Evolutionary conservation across 1,284 basidiomycete species (phyloP).

Genomic region (Sanghuangporus sanghuang): DNA sequence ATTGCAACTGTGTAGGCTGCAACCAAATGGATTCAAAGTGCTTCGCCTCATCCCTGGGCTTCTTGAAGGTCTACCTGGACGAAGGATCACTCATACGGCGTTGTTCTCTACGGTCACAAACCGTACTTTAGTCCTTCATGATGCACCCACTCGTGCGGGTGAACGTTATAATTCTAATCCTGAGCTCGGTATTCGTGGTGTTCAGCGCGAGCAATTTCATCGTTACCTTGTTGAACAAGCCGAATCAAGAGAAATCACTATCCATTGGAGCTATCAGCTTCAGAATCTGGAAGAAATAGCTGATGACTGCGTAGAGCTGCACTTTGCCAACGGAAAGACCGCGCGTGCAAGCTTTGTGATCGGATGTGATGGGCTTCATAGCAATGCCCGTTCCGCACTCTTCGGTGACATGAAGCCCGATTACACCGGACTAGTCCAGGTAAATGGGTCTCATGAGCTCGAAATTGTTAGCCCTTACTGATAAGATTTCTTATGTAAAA

Average conservation of each 20-base stretch:
- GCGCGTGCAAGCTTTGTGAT: constrained; percentile 38
- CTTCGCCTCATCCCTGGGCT: constrained; percentile 36
- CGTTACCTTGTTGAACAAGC: constrained; percentile 31
- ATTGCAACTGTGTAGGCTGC: constrained; percentile 28
- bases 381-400: constrained; percentile 34
- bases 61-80: constrained; percentile 30
- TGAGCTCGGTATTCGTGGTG: constrained; percentile 28
- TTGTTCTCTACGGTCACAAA: constrained; percentile 29
- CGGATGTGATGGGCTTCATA: constrained; percentile 45
- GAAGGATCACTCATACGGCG: constrained; percentile 23
- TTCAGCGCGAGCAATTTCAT: constrained; percentile 31
- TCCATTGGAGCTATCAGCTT: constrained; percentile 35
- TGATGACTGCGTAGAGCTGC: constrained; percentile 27
- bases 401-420: constrained; percentile 35
- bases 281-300: constrained; percentile 28
- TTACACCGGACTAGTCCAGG: constrained; percentile 40
- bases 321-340: constrained; percentile 33
- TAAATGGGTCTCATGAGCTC: constrained; percentile 17
- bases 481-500: constrained; percentile 12
- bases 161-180: constrained; percentile 17
- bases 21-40: constrained; percentile 38
- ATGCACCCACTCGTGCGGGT: constrained; percentile 21
- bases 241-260: constrained; percentile 29
- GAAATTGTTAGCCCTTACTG: neutral
- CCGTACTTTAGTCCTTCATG: constrained; percentile 30